Evolutionary conservation across 768 basidiomycete genomes (phyloP), one percentile per base, ranked within the genome.

Genomic region (Tylopilus subfusipes): DNA sequence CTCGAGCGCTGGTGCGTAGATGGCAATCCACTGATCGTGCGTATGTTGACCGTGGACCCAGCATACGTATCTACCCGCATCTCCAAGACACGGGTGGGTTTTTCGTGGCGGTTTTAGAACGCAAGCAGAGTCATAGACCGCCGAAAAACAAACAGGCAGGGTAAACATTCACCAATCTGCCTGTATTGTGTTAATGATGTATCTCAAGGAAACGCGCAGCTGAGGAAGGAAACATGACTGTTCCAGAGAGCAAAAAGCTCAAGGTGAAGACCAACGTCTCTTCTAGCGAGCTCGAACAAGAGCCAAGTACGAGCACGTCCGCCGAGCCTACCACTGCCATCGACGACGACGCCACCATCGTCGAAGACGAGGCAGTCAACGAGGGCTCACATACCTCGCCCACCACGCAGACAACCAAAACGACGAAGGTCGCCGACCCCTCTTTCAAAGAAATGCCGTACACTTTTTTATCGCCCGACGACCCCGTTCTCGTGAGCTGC

Each of bases 1-100:
- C 73, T 98, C 24, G 76, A 85, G 9, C 80, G 86, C 59, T 92
- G 92, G 95, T 93, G 52, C 43, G 79, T 63, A 11, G 22, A 55
- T 47, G 27, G 8, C 7, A 25, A n/a, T 25, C 11, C 2, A 14
- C 24, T 3, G 33, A 46, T 24, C 8, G 24, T 22, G 19, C 16
- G 6, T 30, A 16, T 21, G 24, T 22, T 55, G 38, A 66, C 21
- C 42, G 12, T 40, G 19, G 30, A 2, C 18, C 31, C 48, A 97
- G 94, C 62, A 73, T 98, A 69, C 82, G 97, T 36, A 83, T 98
- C 58, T 90, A 96, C 66, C 95, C 97, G 2, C 95, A 98, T 68
- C 74, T 97, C 10, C 97, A 98, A 71, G 90, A 99, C 65, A 92
- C 94, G 0, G 97, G 97, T 3, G 97, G 94, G 0, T 99, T 99